Evolutionary conservation across 2,329 filamentous ascomycete genomes (phyloP).

Genomic region (Leptographium radiaticola): DNA sequence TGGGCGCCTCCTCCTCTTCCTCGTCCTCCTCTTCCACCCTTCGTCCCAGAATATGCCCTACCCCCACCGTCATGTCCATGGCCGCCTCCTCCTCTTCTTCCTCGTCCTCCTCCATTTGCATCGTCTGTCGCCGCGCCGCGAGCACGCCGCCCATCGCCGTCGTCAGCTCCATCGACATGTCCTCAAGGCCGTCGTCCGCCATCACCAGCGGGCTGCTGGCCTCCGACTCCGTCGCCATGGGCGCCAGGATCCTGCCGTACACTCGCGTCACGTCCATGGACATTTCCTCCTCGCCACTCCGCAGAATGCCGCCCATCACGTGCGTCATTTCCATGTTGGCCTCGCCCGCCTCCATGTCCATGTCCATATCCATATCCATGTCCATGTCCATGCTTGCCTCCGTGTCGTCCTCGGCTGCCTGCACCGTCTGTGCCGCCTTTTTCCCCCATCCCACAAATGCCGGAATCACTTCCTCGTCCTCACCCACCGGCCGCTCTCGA

Average conservation of each 20-base stretch:
- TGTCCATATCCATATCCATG: constrained; percentile 14
- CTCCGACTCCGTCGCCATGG: constrained; percentile 3
- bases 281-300: constrained; percentile 40
- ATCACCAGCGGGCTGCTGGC: constrained; percentile 15
- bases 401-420: constrained; percentile 19
- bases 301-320: constrained; percentile 30
- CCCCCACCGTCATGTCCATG: constrained; percentile 43
- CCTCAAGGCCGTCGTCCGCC: constrained; percentile 50
- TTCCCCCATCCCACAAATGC: constrained; percentile 62
- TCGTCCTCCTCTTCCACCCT: constrained; percentile 15
- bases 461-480: constrained; percentile 58
- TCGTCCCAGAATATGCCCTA: constrained; percentile 6
- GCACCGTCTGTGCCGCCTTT: constrained; percentile 22
- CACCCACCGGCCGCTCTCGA: constrained; percentile 49
- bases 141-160: constrained; percentile 48
- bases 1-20: constrained; percentile 24
- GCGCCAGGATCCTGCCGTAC: constrained; percentile 62
- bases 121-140: constrained; percentile 10
- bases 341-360: constrained; percentile 35
- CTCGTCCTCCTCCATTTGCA: constrained; percentile 12
- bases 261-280: constrained; percentile 90
- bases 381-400: constrained; percentile 27
- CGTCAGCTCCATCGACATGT: constrained; percentile 71
- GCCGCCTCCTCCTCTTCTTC: constrained; percentile 19
- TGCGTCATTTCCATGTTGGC: constrained; percentile 48